Percentiles rank a stretch among this genome's conserved stretches.
These are phyloP conservation scores for Fusarium sp. DNA, from an alignment of 2,329 filamentous ascomycete species.

Conservation along the genomic window DNA sequence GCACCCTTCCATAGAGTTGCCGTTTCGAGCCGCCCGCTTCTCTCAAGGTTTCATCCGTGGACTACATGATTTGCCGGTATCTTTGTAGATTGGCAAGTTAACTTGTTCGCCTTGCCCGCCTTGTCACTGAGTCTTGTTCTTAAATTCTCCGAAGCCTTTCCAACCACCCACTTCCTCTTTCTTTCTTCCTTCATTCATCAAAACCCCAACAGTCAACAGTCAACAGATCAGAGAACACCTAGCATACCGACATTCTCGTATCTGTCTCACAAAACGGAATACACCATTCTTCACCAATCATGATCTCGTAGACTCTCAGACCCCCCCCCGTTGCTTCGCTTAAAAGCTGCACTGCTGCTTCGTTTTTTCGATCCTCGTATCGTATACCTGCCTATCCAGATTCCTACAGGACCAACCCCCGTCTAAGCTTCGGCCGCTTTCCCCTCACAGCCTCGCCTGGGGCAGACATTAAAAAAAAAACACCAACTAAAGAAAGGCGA, in stretches of 20 bases:
- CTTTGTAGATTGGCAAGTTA: not conserved
- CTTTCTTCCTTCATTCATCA: not conserved
- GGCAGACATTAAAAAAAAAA: not conserved
- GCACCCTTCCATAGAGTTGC: conserved; percentile 7
- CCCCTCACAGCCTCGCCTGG: conserved; percentile 39
- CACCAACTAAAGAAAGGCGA: conserved; percentile 26
- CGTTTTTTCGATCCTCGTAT: conserved; percentile 11
- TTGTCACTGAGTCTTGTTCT: not conserved
- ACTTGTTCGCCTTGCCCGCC: too few species aligned
- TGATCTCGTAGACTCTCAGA: conserved; percentile 17
- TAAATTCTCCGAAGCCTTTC: conserved; percentile 12
- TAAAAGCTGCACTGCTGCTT: conserved; percentile 4
- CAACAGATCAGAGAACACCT: not conserved
- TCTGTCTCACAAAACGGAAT: not conserved
- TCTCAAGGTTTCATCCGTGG: conserved; percentile 6
- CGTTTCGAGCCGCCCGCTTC: conserved; percentile 28
- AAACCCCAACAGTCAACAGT: not conserved
- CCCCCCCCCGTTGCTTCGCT: not conserved
- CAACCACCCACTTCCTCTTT: not conserved
- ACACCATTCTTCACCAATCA: conserved; percentile 23
- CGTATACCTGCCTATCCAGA: not conserved
- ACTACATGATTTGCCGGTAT: conserved; percentile 2
- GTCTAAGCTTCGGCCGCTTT: conserved; percentile 15
- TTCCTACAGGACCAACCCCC: not conserved
- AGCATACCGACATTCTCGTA: conserved; percentile 16